A percentile compares a stretch with the other conserved stretches of the same genome.
Conservation (phyloP, 225 moss, liverwort and hornwort genomes). For the Takakia lepidozioides region DNA sequence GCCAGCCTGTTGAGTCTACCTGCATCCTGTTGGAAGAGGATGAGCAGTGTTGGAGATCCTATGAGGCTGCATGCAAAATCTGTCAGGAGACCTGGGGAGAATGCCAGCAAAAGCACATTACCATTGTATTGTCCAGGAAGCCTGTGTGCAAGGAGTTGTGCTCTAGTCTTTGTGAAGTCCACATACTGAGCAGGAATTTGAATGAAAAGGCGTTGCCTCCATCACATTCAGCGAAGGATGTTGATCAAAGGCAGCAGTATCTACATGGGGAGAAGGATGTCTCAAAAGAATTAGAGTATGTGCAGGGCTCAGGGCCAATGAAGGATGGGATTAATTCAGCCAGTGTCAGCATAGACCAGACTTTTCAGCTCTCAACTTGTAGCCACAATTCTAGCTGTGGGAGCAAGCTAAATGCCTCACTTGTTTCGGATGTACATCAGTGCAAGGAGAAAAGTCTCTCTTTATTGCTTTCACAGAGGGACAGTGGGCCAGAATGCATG, state of each 20-base stretch:
- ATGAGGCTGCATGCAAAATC: too few species aligned
- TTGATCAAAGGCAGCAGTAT: conserved; percentile 1
- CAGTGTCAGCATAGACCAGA: background rate
- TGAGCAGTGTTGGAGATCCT: too few species aligned
- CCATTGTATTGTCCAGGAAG: conserved; percentile 6
- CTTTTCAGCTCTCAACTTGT: too few species aligned
- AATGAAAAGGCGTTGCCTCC: conserved; percentile 1
- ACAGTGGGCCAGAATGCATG: background rate
- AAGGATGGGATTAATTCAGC: background rate
- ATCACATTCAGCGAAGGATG: background rate
- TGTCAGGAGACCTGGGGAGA: too few species aligned
- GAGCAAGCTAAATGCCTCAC: background rate
- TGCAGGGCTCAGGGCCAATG: background rate
- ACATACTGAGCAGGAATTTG: background rate
- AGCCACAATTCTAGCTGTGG: too few species aligned
- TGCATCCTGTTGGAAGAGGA: background rate
- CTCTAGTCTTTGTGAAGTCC: background rate
- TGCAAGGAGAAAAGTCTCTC: background rate
- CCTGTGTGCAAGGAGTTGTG: conserved; percentile 8
- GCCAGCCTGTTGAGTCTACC: background rate
- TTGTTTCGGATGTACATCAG: background rate
- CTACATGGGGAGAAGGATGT: background rate
- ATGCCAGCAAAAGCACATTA: conserved; percentile 5
- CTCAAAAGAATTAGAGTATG: conserved; percentile 2
- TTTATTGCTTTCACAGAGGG: too few species aligned